A percentile compares a stretch with the other conserved stretches of the same genome.
Evolutionary conservation across 768 basidiomycete genomes (phyloP).

Genomic region (Serendipita sp.): DNA sequence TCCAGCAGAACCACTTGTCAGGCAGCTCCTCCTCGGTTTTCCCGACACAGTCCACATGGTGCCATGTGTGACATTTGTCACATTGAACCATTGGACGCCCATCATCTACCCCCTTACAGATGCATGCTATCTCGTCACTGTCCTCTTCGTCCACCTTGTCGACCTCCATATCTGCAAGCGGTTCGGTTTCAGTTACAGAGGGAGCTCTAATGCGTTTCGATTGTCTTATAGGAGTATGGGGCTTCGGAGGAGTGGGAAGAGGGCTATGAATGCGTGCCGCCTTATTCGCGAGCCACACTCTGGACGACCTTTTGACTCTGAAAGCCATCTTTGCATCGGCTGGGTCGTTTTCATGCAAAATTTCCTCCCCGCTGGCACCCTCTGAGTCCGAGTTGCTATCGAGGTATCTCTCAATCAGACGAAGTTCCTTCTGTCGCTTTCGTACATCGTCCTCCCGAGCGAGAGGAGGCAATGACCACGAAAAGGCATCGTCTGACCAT

Average conservation of each 20-base stretch:
- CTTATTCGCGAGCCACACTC: neutral
- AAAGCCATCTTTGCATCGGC: neutral
- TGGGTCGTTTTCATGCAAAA: neutral
- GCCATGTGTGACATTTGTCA: slow-evolving; percentile 66
- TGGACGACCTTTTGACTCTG: neutral
- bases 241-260: neutral
- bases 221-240: neutral
- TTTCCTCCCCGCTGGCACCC: neutral
- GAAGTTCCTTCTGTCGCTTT: neutral
- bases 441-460: neutral
- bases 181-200: neutral
- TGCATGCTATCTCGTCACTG: slow-evolving; percentile 40
- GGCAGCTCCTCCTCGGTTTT: slow-evolving; percentile 48
- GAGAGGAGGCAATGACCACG: neutral
- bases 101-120: slow-evolving; percentile 51
- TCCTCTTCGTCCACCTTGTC: slow-evolving; percentile 23
- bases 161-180: slow-evolving; percentile 19
- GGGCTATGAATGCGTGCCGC: neutral
- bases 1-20: slow-evolving; percentile 61
- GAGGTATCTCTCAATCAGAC: neutral
- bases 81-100: slow-evolving; percentile 70
- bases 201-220: neutral
- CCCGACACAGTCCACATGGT: slow-evolving; percentile 58
- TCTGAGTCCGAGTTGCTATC: neutral
- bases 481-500: neutral